These are phyloP conservation scores for Alternaria atra DNA, from an alignment of 2,329 filamentous ascomycete species.

Conservation along the genomic window DNA sequence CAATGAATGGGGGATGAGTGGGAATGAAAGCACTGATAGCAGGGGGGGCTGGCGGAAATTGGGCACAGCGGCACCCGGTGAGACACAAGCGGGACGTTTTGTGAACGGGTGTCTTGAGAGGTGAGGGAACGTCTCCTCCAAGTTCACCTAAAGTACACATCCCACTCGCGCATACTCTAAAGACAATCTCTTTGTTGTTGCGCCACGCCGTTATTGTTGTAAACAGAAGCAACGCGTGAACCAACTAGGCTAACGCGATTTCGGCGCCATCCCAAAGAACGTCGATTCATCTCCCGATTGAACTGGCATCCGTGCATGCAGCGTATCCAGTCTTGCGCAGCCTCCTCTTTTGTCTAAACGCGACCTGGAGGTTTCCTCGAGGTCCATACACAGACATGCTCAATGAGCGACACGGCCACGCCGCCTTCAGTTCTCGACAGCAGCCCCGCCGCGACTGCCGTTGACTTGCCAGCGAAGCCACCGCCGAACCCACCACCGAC, in stretches of 20 bases:
- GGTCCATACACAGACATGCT: slow-evolving; percentile 31
- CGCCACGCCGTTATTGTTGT: slow-evolving; percentile 8
- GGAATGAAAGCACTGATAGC: slow-evolving; percentile 16
- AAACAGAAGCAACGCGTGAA: slow-evolving; percentile 18
- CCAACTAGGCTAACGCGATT: slow-evolving; percentile 11
- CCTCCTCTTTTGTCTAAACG: slow-evolving; percentile 20
- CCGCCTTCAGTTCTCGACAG: slow-evolving; percentile 25
- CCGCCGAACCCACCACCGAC: slow-evolving; percentile 16
- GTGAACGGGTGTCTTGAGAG: slow-evolving; percentile 6
- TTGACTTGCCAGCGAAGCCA: slow-evolving; percentile 32
- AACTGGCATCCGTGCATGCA: slow-evolving; percentile 25
- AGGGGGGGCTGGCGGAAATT: slow-evolving; percentile 22
- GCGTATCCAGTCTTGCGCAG: slow-evolving; percentile 24
- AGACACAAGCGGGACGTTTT: slow-evolving; percentile 18
- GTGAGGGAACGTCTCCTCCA: slow-evolving; percentile 7
- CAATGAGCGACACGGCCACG: slow-evolving; percentile 36
- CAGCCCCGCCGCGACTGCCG: slow-evolving; percentile 35
- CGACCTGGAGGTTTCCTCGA: slow-evolving; percentile 29
- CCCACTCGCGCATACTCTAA: slow-evolving; percentile 1
- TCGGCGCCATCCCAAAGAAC: slow-evolving; percentile 14
- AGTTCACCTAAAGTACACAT: not conserved
- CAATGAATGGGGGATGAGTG: slow-evolving; percentile 4
- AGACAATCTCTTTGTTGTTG: not conserved
- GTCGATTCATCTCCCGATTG: slow-evolving; percentile 21
- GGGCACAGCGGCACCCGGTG: slow-evolving; percentile 17